phyloP scores from a whole-genome alignment of 176 grass and related monocot species.

The Aegilops tauschii region DNA sequence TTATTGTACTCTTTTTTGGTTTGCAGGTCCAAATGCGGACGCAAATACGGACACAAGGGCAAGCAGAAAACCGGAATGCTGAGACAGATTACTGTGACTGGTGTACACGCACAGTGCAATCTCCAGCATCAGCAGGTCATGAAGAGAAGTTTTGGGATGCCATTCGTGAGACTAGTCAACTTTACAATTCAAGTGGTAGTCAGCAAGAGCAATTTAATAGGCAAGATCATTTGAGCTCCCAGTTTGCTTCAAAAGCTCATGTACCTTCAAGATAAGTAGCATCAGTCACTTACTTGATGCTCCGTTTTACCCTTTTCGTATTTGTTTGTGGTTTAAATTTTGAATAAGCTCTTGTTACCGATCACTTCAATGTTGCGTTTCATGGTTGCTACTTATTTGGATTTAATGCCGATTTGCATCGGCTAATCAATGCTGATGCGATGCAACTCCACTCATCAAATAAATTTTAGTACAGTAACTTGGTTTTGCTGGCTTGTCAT shows the following conservation, averaged over 20 bases:
- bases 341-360: too few relatives aligned
- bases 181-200: conserved; percentile 47
- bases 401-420: background rate
- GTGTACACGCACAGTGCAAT: too few relatives aligned
- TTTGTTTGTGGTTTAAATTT: too few relatives aligned
- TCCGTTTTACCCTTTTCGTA: background rate
- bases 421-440: background rate
- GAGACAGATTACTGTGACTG: too few relatives aligned
- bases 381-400: background rate
- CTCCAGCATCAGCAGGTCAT: too few relatives aligned
- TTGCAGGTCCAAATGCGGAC: too few relatives aligned
- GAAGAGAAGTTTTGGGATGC: conserved; percentile 87
- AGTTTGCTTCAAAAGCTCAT: conserved; percentile 33
- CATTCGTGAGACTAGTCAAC: conserved; percentile 61
- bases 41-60: too few relatives aligned
- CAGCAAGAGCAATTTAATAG: conserved; percentile 56
- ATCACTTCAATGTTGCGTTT: conserved; percentile 1
- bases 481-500: background rate
- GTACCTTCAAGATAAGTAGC: conserved; percentile 23
- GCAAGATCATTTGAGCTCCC: conserved; percentile 55
- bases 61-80: too few relatives aligned
- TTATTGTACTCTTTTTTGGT: too few relatives aligned
- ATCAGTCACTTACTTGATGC: background rate
- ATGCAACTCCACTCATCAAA: background rate
- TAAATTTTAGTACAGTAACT: background rate